phyloP scores from a whole-genome alignment of 768 basidiomycete genomes.

The Pleurotus sapidus region DNA sequence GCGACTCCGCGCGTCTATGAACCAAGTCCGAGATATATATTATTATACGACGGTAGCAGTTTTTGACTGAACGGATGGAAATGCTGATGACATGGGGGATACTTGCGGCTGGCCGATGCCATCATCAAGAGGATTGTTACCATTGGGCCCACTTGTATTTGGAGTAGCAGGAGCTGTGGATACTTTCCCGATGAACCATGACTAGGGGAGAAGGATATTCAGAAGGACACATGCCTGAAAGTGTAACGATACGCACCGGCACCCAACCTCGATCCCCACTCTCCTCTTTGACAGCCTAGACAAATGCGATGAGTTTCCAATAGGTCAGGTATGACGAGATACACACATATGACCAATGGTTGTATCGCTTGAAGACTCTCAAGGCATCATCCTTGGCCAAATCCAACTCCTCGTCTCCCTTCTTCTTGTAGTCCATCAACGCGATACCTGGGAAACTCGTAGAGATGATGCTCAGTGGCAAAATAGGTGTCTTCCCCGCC shows the following conservation, averaged over 20 bases:
- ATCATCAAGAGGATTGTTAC: slow-evolving; percentile 31
- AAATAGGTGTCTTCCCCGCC: slow-evolving; percentile 71
- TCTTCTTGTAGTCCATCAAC: slow-evolving; percentile 94
- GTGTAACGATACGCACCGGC: slow-evolving; percentile 50
- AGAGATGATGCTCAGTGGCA: slow-evolving; percentile 90
- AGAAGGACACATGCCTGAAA: background rate
- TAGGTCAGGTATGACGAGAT: slow-evolving; percentile 4
- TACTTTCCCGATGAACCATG: slow-evolving; percentile 95
- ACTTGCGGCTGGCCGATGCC: slow-evolving; percentile 47
- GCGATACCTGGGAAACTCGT: slow-evolving; percentile 96
- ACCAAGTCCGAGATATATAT: background rate
- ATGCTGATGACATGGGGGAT: slow-evolving; percentile 84
- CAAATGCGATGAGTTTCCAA: slow-evolving; percentile 13
- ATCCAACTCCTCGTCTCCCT: slow-evolving; percentile 90
- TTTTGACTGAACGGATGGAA: slow-evolving; percentile 51
- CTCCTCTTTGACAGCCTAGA: slow-evolving; percentile 88
- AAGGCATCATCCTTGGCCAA: slow-evolving; percentile 85
- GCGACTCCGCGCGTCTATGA: background rate
- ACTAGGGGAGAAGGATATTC: slow-evolving; percentile 34
- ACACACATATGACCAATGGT: slow-evolving; percentile 93
- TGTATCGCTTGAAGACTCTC: slow-evolving; percentile 96
- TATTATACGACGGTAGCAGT: slow-evolving; percentile 19
- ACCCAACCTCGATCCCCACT: slow-evolving; percentile 97
- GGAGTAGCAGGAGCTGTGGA: slow-evolving; percentile 43
- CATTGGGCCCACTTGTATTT: slow-evolving; percentile 33